Evolutionary conservation across 1,284 basidiomycete genomes (phyloP), one percentile per base, ranked within the genome.

Genomic region (Meripilus lineatus): DNA sequence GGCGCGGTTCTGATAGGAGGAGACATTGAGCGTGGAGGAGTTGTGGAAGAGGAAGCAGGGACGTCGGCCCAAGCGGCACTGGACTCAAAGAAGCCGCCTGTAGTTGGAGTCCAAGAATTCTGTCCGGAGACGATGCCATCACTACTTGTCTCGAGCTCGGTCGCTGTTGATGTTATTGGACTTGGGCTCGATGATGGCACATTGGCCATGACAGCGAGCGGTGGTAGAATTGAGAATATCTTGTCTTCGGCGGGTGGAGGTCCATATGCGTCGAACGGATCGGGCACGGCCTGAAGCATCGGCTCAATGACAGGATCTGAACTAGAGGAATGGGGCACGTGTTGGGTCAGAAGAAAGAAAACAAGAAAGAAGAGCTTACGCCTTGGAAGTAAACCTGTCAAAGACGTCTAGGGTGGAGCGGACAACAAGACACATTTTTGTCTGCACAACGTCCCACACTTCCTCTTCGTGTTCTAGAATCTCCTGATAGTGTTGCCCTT

Each of bases 401-500:
- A 89, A 87, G 6, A 89, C 71, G 53, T 89, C 87, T 75, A 90
- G 77, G 2, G 84, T 84, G 17, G 86, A 86, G 38, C 88, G 81
- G 42, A 90, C 84, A 5, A 78, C 81, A 20, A 89, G 65, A 57
- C 81, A 87, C 50, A 88, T 84, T 70, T 93, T 93, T 50, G 74
- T 77, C 57, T 93, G 81, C 10, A 96, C 89, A 13, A 82, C 81
- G 55, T 92, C 81, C 94, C 94, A 97, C 5, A 91, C 82, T 66
- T 93, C 84, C 56, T 95, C 90, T 66, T 97, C 93, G 52, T 92
- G 90, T 46, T 92, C 89, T 42, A 94, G 69, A 43, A 95, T 93
- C 54, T 94, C 88, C 51, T 81, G 77, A 59, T 93, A 93, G 65
- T 93, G 89, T 8, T 77, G 72, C 3, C 68, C 76, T 58, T 92